Percentiles rank a stretch among this genome's conserved stretches.
Conservation (phyloP, 345 rosid genomes). For the Schrenkiella parvula region DNA sequence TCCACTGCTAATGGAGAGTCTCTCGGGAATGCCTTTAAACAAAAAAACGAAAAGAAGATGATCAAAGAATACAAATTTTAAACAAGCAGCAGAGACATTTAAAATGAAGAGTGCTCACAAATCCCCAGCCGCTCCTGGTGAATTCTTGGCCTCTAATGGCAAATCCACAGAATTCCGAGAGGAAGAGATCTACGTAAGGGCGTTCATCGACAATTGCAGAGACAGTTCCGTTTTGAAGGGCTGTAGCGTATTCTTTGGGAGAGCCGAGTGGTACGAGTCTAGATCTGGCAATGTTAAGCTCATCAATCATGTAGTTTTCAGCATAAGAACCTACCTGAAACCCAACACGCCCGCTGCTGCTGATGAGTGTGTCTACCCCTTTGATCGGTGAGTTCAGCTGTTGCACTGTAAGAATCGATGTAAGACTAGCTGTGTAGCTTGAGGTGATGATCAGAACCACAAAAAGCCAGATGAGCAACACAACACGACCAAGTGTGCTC, state of each 20-base stretch:
- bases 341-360: conserved; percentile 49
- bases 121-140: conserved; percentile 88
- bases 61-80: too few species aligned
- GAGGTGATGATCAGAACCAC: conserved; percentile 79
- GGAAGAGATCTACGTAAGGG: conserved; percentile 74
- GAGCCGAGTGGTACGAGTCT: conserved; percentile 80
- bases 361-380: conserved; percentile 73
- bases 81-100: too few species aligned
- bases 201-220: conserved; percentile 81
- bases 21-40: conserved; percentile 70
- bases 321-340: conserved; percentile 86
- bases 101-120: too few species aligned
- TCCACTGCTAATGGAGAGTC: conserved; percentile 84
- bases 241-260: conserved; percentile 66
- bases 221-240: conserved; percentile 68
- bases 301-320: conserved; percentile 65
- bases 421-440: conserved; percentile 97
- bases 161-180: conserved; percentile 61
- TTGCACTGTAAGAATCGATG: conserved; percentile 84
- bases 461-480: conserved; percentile 85
- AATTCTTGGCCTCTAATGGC: conserved; percentile 78
- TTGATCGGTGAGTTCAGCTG: conserved; percentile 85
- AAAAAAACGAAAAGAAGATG: too few species aligned
- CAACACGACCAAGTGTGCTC: conserved; percentile 79
- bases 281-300: conserved; percentile 63